Evolutionary conservation across 176 grass and related monocot species (phyloP), one percentile per base, ranked within the genome.

Genomic region (Carex littledalei): DNA sequence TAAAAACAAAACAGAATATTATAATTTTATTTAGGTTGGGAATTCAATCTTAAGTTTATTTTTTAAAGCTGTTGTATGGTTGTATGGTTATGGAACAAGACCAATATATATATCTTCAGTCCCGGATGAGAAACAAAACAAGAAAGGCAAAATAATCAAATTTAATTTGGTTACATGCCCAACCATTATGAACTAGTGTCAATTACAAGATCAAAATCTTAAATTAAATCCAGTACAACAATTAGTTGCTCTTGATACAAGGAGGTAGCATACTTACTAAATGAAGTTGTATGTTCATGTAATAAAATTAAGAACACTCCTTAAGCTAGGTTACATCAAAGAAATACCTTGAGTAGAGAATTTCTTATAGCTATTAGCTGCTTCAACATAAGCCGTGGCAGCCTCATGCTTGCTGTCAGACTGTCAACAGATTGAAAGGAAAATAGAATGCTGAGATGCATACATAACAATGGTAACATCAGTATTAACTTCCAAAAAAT

Each of bases 311-410:
- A 22, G 18, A 77, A 52, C 12, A 26, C 54, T 53, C 47, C 72
- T 76, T 12, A 39, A 32, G 37, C 11, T 24, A 60, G 6, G 6
- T 13, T 69, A 53, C 7, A 85, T 58, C 22, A 45, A 47, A 31
- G 39, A 21, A 69, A 55, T 81, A 86, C 85, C 85, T 81, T 61
- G 77, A 81, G 16, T 57, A 22, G 75, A 86, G 16, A 81, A 37
- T 58, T 86, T 86, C 18, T 81, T 86, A 63, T 86, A 81, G 78
- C 75, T 80, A 55, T 86, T 86, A 13, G 85, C 75, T 81, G 85
- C 75, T 68, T 86, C 85, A 21, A 86, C 75, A 86, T 86, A 86
- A 81, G 85, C 76, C 8, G 77, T 72, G 52, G 85, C 85, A 59
- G 85, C 85, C 34, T 86, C 85, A 29, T 86, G 85, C 63, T 86